Evolutionary conservation across 202 grass and related monocot species (phyloP).

Genomic region (Musa balbisiana): DNA sequence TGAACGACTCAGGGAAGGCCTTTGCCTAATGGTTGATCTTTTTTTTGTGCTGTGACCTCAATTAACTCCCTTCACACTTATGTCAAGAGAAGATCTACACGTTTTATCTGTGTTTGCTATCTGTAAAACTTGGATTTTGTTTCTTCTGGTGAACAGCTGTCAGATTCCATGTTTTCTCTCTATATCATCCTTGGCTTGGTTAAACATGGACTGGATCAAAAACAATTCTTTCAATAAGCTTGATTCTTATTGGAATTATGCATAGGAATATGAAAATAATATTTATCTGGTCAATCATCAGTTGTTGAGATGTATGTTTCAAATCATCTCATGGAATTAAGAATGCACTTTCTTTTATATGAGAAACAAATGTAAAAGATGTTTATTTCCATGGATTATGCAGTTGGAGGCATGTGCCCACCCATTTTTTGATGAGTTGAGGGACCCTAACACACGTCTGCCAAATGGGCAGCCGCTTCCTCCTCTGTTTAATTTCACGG

Average conservation of each 20-base stretch:
- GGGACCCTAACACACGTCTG: slow-evolving; percentile 55
- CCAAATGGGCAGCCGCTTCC: slow-evolving; percentile 58
- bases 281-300: background rate
- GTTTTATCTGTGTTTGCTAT: too few relatives aligned
- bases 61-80: too few relatives aligned
- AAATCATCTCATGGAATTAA: background rate
- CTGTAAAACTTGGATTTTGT: too few relatives aligned
- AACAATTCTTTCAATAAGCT: background rate
- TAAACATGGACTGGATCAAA: background rate
- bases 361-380: background rate
- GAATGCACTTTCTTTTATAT: background rate
- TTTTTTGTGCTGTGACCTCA: too few relatives aligned
- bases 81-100: too few relatives aligned
- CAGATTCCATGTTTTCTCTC: background rate
- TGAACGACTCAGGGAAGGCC: too few relatives aligned
- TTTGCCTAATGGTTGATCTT: too few relatives aligned
- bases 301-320: background rate
- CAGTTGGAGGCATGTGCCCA: slow-evolving; percentile 91
- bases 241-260: background rate
- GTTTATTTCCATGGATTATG: background rate
- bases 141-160: too few relatives aligned
- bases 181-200: background rate
- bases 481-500: slow-evolving; percentile 57
- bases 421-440: slow-evolving; percentile 86
- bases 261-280: background rate